These are phyloP conservation scores for Dissoconium aciculare DNA, from an alignment of 2,329 filamentous ascomycete genomes.

Conservation along the genomic window DNA sequence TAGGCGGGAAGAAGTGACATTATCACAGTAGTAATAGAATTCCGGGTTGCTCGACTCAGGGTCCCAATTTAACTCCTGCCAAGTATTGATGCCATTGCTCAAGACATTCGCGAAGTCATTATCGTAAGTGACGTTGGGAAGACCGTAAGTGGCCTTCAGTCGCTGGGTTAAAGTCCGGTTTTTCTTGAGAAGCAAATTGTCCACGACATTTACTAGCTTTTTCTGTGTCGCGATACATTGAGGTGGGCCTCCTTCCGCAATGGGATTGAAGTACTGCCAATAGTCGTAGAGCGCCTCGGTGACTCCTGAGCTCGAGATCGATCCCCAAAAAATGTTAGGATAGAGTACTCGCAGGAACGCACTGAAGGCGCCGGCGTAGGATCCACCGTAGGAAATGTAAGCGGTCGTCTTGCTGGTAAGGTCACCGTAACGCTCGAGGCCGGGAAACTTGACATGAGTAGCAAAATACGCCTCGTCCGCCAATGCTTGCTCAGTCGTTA, in stretches of 20 bases:
- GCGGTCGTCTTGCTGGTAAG: slow-evolving; percentile 51
- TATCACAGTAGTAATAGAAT: slow-evolving; percentile 42
- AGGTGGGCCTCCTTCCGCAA: slow-evolving; percentile 40
- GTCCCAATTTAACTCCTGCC: slow-evolving; percentile 48
- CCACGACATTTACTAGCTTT: slow-evolving; percentile 43
- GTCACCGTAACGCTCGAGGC: slow-evolving; percentile 47
- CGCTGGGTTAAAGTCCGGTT: slow-evolving; percentile 28
- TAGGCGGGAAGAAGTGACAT: slow-evolving; percentile 35
- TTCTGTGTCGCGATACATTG: slow-evolving; percentile 52
- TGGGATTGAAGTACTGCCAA: slow-evolving; percentile 47
- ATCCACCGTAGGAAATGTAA: slow-evolving; percentile 70
- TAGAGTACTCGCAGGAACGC: slow-evolving; percentile 64
- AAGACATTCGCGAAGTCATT: slow-evolving; percentile 40
- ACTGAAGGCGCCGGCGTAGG: slow-evolving; percentile 67
- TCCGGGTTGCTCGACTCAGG: slow-evolving; percentile 34
- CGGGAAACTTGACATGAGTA: slow-evolving; percentile 52
- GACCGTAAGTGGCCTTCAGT: slow-evolving; percentile 41
- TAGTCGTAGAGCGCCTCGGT: slow-evolving; percentile 63
- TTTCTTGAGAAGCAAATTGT: slow-evolving; percentile 40
- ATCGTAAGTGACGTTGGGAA: slow-evolving; percentile 34
- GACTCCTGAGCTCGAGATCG: slow-evolving; percentile 68
- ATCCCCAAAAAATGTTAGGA: slow-evolving; percentile 62
- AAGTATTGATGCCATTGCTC: slow-evolving; percentile 31
- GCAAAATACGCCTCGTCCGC: slow-evolving; percentile 76
- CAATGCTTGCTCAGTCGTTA: slow-evolving; percentile 69